phyloP scores from a whole-genome alignment of 2,329 filamentous ascomycete genomes.

The Tolypocladium nubicola region DNA sequence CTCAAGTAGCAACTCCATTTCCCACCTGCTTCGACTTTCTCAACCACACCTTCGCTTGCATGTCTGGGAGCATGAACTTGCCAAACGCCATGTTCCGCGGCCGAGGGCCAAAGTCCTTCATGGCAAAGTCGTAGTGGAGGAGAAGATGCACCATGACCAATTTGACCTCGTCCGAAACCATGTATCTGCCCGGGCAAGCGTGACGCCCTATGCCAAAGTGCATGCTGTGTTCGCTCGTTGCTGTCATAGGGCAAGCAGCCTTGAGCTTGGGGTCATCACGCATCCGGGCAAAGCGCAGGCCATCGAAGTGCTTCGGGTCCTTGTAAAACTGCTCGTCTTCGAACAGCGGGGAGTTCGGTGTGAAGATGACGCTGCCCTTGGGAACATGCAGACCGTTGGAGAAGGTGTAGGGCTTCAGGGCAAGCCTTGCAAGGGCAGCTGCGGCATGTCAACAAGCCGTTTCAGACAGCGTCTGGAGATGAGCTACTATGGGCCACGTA shows the following conservation, averaged over 20 bases:
- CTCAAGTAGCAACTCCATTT: too few species aligned
- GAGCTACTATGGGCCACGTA: background rate
- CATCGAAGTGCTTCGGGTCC: slow-evolving; percentile 4
- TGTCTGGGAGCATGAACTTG: slow-evolving; percentile 6
- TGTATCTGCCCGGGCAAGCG: slow-evolving; percentile 7
- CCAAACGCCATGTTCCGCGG: slow-evolving; percentile 5
- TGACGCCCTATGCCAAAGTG: slow-evolving; percentile 7
- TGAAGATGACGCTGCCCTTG: slow-evolving; percentile 5
- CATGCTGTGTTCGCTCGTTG: slow-evolving; percentile 7
- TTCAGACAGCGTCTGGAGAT: background rate
- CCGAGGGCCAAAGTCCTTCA: slow-evolving; percentile 4
- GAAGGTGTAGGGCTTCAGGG: slow-evolving; percentile 6
- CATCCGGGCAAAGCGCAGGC: slow-evolving; percentile 6
- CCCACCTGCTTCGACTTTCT: background rate
- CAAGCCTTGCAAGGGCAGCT: slow-evolving; percentile 6
- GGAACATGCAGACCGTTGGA: slow-evolving; percentile 7
- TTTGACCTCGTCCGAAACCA: slow-evolving; percentile 8
- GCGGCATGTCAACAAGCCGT: background rate
- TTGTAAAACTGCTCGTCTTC: slow-evolving; percentile 5
- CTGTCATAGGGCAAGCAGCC: slow-evolving; percentile 2
- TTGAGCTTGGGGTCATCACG: slow-evolving; percentile 3
- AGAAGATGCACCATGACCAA: slow-evolving; percentile 5
- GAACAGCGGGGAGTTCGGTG: slow-evolving; percentile 6
- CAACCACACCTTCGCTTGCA: slow-evolving; percentile 6
- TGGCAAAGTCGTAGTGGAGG: slow-evolving; percentile 5